These are phyloP conservation scores for Aspergillus fischeri DNA, from an alignment of 2,329 filamentous ascomycete genomes.

Conservation along the genomic window DNA sequence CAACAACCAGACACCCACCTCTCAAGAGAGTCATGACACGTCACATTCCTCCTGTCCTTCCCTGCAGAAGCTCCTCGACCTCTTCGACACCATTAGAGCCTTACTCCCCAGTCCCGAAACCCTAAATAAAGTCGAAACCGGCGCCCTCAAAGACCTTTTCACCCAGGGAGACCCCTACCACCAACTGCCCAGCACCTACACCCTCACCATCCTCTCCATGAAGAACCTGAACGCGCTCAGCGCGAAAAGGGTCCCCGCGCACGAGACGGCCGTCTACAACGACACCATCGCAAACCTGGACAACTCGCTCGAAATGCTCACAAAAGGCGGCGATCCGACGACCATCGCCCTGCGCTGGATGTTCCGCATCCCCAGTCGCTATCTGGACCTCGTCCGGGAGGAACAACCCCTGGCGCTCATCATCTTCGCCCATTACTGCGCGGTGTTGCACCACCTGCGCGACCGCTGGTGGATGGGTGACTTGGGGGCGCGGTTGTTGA, in stretches of 20 bases:
- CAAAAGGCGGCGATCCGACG: constrained; percentile 4
- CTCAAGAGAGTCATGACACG: neutral
- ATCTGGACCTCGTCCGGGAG: constrained; percentile 2
- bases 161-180: neutral
- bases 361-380: constrained; percentile 1
- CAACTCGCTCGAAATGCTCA: constrained; percentile 4
- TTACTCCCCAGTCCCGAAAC: neutral
- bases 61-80: neutral
- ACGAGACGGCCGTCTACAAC: neutral
- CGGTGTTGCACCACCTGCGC: constrained; percentile 8
- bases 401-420: constrained; percentile 5
- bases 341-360: constrained; percentile 6
- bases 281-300: constrained; percentile 4
- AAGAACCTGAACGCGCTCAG: neutral
- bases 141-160: neutral
- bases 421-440: constrained; percentile 9
- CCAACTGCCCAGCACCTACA: constrained; percentile 1
- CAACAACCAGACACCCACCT: neutral
- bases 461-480: constrained; percentile 11
- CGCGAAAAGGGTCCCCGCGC: neutral
- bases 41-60: neutral
- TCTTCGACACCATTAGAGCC: neutral
- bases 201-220: constrained; percentile 5
- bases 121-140: neutral
- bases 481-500: constrained; percentile 2